These are phyloP conservation scores for Arthrocladium fulminans DNA, from an alignment of 2,329 filamentous ascomycete genomes.

Conservation along the genomic window DNA sequence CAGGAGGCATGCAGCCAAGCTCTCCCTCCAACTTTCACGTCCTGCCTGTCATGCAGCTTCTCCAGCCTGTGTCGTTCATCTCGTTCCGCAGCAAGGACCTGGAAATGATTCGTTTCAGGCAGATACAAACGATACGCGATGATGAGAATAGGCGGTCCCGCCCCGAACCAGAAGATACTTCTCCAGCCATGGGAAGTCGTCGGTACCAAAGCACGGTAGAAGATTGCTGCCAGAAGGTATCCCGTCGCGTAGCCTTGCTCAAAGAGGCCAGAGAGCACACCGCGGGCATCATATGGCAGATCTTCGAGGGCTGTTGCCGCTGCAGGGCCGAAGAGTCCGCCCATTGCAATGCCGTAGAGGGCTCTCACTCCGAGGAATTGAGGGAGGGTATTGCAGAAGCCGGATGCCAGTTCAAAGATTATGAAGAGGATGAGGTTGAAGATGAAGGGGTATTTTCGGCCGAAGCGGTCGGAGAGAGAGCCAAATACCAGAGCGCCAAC, in stretches of 20 bases:
- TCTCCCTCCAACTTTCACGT: slow-evolving; percentile 7
- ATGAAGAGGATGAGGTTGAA: slow-evolving; percentile 53
- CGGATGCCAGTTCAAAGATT: slow-evolving; percentile 49
- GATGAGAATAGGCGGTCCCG: slow-evolving; percentile 67
- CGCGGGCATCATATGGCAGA: slow-evolving; percentile 48
- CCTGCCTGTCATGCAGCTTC: background rate
- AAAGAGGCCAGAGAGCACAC: slow-evolving; percentile 52
- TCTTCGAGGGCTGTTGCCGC: slow-evolving; percentile 55
- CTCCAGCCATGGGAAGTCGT: slow-evolving; percentile 74
- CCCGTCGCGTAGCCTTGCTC: slow-evolving; percentile 56
- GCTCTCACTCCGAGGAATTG: slow-evolving; percentile 51
- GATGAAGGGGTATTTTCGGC: slow-evolving; percentile 50
- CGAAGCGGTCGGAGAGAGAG: slow-evolving; percentile 42
- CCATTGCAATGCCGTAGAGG: slow-evolving; percentile 56
- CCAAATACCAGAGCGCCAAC: slow-evolving; percentile 52
- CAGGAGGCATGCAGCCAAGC: slow-evolving; percentile 6
- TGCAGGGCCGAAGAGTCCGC: slow-evolving; percentile 52
- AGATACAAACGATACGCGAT: slow-evolving; percentile 68
- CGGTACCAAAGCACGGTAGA: slow-evolving; percentile 42
- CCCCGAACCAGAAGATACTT: slow-evolving; percentile 81
- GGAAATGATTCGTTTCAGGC: slow-evolving; percentile 68
- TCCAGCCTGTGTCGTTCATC: slow-evolving; percentile 9
- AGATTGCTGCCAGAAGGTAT: slow-evolving; percentile 50
- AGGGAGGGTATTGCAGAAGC: slow-evolving; percentile 49
- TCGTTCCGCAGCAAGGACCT: slow-evolving; percentile 18